phyloP scores from a whole-genome alignment of 257 asterid genomes.

The Nicotiana undulata region DNA sequence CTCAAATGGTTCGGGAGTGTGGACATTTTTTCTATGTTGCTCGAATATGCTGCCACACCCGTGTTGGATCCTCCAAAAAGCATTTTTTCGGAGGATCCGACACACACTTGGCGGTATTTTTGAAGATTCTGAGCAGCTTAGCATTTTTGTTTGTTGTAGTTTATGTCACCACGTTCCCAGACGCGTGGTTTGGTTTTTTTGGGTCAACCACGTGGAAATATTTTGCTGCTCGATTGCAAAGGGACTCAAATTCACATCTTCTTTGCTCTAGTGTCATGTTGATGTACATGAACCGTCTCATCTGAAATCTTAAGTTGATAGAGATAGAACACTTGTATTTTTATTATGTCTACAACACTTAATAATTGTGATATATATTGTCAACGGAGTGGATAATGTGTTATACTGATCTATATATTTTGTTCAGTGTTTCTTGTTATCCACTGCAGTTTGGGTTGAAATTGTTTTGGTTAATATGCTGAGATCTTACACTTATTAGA shows the following conservation, averaged over 20 bases:
- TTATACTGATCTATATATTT: not conserved
- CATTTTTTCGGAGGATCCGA: no score
- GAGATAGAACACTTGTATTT: not conserved
- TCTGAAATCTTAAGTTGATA: not conserved
- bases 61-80: no score
- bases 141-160: no score
- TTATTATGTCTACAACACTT: not conserved
- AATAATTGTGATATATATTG: not conserved
- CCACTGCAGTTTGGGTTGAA: not conserved
- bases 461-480: not conserved
- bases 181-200: not conserved
- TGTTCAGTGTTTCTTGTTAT: not conserved
- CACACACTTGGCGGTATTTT: no score
- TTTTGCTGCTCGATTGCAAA: not conserved
- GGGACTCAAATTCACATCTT: not conserved
- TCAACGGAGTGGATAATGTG: not conserved
- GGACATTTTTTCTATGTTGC: not conserved
- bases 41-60: no score
- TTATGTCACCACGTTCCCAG: not conserved
- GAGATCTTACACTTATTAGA: not conserved
- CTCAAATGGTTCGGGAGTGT: no score
- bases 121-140: no score
- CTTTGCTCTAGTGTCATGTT: not conserved
- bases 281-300: not conserved
- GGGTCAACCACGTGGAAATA: not conserved